Evolutionary conservation across 352 stramenopile genomes (phyloP), one percentile per base, ranked within the genome.

Genomic region (Phytophthora litchii): DNA sequence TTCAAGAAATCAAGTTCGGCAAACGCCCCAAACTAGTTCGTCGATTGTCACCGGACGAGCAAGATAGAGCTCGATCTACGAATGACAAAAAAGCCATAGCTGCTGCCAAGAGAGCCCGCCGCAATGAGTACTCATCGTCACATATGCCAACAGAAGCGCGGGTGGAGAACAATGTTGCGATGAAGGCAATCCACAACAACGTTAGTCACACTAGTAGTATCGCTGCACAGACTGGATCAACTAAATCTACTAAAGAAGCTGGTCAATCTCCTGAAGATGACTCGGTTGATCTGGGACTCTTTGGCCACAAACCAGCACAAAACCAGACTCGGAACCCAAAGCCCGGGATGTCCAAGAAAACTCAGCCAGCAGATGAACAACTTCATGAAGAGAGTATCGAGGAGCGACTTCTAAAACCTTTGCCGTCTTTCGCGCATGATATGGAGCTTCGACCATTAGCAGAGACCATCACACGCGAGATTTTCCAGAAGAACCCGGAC

Each of bases 1-100:
- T 93, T 54, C 86, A 98, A 29, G 81, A 96, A 62, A 91, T 98
- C 55, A 96, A 95, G 66, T 96, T 96, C 62, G 84, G 86, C 9
- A 95, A 94, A 57, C 86, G 86, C 45, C 88, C 88, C 19, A 96
- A 94, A 50, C 71, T 96, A 8, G 81, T 95, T 34, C 83, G 86
- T 1, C 76, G 86, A 19, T 50, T 90, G 4, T 81, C 72, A 0
- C 73, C 78, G 0, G 82, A 89, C 34, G 89, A 91, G 32, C 65
- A 79, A n/a, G 74, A 86, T 16, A 78, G 70, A 59, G 48, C 52
- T 23, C 79, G 83, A 55, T 63, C 54, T 17, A 46, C 59, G n/a
- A 77, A 61, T 48, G 70, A 89, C 19, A 88, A 88, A 52, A 91
- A 86, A 48, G 36, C 72, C n/a, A 58, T 57, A 1, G 83, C 76